phyloP scores from a whole-genome alignment of 2,329 filamentous ascomycete species.

The Ophiostoma fasciatum region DNA sequence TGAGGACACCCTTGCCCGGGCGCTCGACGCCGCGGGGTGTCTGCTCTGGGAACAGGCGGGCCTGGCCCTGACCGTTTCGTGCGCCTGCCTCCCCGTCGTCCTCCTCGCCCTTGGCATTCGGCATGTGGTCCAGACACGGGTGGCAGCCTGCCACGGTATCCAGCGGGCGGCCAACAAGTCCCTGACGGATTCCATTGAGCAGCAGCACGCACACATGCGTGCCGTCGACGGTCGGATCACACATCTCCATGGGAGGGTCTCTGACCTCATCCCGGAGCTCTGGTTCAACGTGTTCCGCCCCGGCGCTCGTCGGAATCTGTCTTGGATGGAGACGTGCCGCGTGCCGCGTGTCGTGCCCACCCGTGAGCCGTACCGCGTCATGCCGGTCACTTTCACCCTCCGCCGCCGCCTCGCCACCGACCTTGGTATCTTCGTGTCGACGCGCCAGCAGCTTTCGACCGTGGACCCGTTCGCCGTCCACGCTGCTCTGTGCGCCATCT shows the following conservation, averaged over 20 bases:
- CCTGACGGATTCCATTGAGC: background rate
- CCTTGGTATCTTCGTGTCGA: background rate
- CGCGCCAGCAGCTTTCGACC: background rate
- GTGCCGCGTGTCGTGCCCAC: background rate
- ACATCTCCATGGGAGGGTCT: background rate
- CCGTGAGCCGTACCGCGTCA: background rate
- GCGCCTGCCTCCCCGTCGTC: background rate
- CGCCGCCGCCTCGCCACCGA: background rate
- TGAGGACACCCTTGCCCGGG: too few species aligned
- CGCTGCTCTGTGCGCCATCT: conserved; percentile 1
- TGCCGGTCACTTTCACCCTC: background rate
- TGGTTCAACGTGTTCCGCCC: conserved; percentile 5
- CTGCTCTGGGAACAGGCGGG: too few species aligned
- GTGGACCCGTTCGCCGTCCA: background rate
- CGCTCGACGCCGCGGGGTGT: too few species aligned
- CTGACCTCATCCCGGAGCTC: background rate
- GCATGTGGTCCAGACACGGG: background rate
- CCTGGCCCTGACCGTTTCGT: too few species aligned
- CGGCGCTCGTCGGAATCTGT: conserved; percentile 1
- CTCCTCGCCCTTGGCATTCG: background rate
- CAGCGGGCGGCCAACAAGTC: conserved; percentile 1
- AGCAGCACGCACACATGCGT: background rate
- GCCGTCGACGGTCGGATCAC: background rate
- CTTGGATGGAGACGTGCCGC: background rate
- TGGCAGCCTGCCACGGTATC: background rate